Conservation (phyloP, 2,329 filamentous ascomycete genomes). For the Verticillium nonalfalfae region DNA sequence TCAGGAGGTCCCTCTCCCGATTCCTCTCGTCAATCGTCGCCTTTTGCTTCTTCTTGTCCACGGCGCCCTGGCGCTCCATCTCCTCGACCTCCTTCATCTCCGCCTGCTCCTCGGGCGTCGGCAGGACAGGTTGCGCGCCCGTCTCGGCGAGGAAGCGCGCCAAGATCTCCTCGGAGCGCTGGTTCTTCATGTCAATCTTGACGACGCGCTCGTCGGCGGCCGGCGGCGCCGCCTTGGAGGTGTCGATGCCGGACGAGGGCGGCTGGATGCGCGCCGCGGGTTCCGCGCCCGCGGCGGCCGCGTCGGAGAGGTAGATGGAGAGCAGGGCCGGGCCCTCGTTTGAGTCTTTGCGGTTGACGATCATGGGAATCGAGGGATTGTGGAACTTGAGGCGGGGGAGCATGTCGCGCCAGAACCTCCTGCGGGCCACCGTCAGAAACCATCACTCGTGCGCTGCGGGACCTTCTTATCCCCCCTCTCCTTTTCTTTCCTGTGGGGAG, state of each 20-base stretch:
- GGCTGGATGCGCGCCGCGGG: conserved; percentile 29
- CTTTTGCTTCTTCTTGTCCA: conserved; percentile 48
- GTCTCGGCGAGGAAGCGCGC: conserved; percentile 56
- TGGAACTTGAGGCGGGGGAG: conserved; percentile 89
- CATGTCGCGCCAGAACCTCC: conserved; percentile 82
- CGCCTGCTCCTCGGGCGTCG: conserved; percentile 52
- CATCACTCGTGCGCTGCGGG: no score
- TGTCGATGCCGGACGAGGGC: conserved; percentile 39
- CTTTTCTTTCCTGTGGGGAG: background rate
- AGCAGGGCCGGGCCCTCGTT: conserved; percentile 52
- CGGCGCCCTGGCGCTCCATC: conserved; percentile 39
- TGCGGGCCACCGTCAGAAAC: conserved; percentile 24
- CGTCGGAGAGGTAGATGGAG: conserved; percentile 56
- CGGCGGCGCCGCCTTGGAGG: conserved; percentile 41
- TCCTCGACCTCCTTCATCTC: conserved; percentile 54
- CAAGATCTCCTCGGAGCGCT: conserved; percentile 56
- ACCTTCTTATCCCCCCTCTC: no score
- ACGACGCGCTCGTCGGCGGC: conserved; percentile 42
- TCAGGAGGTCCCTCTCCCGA: conserved; percentile 50
- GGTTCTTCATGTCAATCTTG: conserved; percentile 58
- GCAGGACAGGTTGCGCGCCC: conserved; percentile 48
- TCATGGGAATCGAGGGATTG: conserved; percentile 81
- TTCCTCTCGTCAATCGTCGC: conserved; percentile 47
- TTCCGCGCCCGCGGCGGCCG: conserved; percentile 17
- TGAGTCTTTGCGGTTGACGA: conserved; percentile 62